These are phyloP conservation scores for Polyrhizophydium stewartii DNA, from an alignment of 371 early-diverging fungal species.

Conservation along the genomic window DNA sequence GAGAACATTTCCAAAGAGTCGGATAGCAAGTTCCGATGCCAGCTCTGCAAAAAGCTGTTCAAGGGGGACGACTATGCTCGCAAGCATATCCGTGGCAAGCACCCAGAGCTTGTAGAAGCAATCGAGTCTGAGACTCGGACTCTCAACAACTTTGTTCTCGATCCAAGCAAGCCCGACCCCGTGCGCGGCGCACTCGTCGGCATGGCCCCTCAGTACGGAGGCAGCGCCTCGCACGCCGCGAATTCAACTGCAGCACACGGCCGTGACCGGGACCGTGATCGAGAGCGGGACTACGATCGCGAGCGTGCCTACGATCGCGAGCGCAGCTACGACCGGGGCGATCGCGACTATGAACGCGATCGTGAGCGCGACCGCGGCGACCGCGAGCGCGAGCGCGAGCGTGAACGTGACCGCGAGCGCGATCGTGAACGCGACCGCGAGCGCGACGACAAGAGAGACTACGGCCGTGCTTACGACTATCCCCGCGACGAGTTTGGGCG, in stretches of 20 bases:
- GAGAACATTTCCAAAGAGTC: conserved; percentile 51
- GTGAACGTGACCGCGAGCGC: too few species aligned
- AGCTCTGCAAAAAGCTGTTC: conserved; percentile 89
- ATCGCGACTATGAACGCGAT: too few species aligned
- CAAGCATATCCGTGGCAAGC: conserved; percentile 88
- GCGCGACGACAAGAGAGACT: too few species aligned
- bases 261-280: not conserved
- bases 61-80: conserved; percentile 89
- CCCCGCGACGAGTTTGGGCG: conserved; percentile 1
- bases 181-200: not conserved
- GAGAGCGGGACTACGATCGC: conserved; percentile 28
- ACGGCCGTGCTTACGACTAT: too few species aligned
- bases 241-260: not conserved
- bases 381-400: too few species aligned
- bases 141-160: conserved; percentile 85
- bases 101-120: conserved; percentile 64
- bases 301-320: conserved; percentile 12
- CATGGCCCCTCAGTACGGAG: too few species aligned
- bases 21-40: conserved; percentile 86
- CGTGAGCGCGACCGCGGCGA: too few species aligned
- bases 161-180: conserved; percentile 42
- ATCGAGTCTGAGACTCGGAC: conserved; percentile 55
- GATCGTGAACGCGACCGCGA: too few species aligned
- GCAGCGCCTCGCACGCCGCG: too few species aligned
- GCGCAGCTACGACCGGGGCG: too few species aligned